Evolutionary conservation across 2,329 filamentous ascomycete species (phyloP).

Genomic region (Exophiala sideris): DNA sequence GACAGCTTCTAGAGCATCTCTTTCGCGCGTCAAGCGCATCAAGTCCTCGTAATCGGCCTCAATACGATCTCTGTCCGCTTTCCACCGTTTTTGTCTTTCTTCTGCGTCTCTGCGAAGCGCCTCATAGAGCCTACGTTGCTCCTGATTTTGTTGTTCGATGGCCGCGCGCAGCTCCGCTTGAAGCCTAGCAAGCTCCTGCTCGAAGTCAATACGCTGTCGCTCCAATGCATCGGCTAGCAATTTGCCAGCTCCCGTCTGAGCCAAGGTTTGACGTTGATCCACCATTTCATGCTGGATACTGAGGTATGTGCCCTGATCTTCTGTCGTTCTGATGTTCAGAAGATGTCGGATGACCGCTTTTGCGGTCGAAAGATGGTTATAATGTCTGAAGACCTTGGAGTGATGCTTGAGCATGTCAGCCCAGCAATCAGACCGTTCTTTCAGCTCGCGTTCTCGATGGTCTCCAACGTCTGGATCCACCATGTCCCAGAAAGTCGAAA

Average conservation of each 20-base stretch:
- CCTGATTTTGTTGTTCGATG: neutral
- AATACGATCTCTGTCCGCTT: neutral
- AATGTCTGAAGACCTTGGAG: too few relatives aligned
- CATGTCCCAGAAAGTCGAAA: conserved; percentile 38
- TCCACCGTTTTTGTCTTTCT: neutral
- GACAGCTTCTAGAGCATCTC: neutral
- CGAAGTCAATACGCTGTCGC: neutral
- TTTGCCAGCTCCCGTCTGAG: too few relatives aligned
- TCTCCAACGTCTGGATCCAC: neutral
- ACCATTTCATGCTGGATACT: too few relatives aligned
- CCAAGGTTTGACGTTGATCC: too few relatives aligned
- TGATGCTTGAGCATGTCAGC: too few relatives aligned
- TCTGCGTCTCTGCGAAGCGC: neutral
- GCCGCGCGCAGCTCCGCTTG: neutral
- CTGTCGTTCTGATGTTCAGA: too few relatives aligned
- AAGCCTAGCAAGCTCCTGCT: neutral
- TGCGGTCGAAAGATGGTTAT: too few relatives aligned
- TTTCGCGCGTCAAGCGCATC: neutral
- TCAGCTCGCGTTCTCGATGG: neutral
- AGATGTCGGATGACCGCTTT: too few relatives aligned
- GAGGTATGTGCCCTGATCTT: too few relatives aligned
- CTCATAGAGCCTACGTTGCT: neutral
- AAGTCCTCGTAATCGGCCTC: neutral
- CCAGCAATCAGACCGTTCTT: too few relatives aligned
- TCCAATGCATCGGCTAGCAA: neutral